phyloP scores from a whole-genome alignment of 306 rosid genomes.

The Trifolium subterraneum region DNA sequence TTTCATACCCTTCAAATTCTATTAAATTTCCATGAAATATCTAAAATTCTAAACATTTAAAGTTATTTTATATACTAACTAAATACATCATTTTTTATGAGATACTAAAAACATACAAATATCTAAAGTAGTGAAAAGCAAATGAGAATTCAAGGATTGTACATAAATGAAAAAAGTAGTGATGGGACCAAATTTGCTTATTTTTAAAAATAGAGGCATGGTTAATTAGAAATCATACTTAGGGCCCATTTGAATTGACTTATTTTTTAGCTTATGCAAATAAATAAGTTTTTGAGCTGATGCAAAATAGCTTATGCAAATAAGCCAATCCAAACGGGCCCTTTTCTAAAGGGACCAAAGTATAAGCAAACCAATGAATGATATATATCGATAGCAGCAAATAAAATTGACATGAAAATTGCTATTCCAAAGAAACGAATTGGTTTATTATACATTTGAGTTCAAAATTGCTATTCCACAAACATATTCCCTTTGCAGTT shows the following conservation, averaged over 20 bases:
- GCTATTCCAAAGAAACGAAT: no score
- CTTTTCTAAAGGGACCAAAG: background rate
- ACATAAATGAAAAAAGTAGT: background rate
- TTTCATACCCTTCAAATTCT: no score
- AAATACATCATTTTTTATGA: background rate
- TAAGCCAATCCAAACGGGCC: no score
- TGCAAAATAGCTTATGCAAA: no score
- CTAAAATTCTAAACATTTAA: no score
- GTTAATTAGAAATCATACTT: background rate
- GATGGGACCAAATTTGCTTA: background rate
- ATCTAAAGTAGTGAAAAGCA: background rate
- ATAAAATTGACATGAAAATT: no score
- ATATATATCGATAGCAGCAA: background rate
- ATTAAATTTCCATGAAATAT: no score
- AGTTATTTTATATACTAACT: no score
- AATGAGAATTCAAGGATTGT: conserved; percentile 3
- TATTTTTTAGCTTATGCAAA: no score
- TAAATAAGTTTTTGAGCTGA: no score
- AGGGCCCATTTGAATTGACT: no score
- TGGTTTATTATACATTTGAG: no score
- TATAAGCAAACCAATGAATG: background rate
- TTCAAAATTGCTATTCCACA: conserved; percentile 15
- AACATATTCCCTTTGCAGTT: conserved; percentile 24
- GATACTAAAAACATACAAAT: background rate
- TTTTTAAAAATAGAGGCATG: background rate